Percentiles rank a stretch among this genome's conserved stretches.
These are phyloP conservation scores for Parathielavia hyrcaniae DNA, from an alignment of 495 filamentous ascomycete genomes.

Conservation along the genomic window DNA sequence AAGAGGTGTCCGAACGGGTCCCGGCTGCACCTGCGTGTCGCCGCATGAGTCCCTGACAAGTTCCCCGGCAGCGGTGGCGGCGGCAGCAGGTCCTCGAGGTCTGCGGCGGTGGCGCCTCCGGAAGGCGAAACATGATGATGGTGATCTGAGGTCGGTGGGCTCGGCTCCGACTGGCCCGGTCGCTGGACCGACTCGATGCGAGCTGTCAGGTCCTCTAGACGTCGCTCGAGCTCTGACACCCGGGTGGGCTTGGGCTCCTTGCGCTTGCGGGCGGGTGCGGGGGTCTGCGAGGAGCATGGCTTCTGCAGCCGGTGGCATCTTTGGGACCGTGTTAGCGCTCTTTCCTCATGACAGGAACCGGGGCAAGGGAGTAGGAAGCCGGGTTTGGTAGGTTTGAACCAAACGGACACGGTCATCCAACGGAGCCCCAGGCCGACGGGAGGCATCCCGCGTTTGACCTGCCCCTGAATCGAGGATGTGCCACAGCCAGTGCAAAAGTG, in stretches of 20 bases:
- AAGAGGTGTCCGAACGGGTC: constrained; percentile 1
- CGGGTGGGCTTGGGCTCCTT: constrained; percentile 33
- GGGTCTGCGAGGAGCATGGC: constrained; percentile 27
- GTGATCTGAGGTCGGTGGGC: constrained; percentile 3
- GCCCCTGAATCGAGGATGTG: too few relatives aligned
- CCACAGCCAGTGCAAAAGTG: too few relatives aligned
- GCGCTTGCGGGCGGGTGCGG: constrained; percentile 29
- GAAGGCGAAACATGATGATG: neutral
- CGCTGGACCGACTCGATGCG: constrained; percentile 21
- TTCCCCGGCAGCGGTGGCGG: neutral
- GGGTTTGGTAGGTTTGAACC: neutral
- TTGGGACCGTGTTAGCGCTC: neutral
- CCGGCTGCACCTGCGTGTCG: constrained; percentile 1
- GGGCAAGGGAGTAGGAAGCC: neutral
- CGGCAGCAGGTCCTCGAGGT: neutral
- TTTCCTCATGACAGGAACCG: neutral
- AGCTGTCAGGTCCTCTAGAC: constrained; percentile 29
- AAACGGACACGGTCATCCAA: too few relatives aligned
- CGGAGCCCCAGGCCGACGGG: too few relatives aligned
- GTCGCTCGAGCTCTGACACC: constrained; percentile 30
- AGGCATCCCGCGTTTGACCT: too few relatives aligned
- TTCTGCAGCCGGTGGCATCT: constrained; percentile 32
- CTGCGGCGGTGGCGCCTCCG: too few relatives aligned
- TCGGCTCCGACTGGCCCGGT: neutral
- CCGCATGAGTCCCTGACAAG: neutral